Evolutionary conservation across 257 asterid species (phyloP).

Genomic region (Penstemon davidsonii): DNA sequence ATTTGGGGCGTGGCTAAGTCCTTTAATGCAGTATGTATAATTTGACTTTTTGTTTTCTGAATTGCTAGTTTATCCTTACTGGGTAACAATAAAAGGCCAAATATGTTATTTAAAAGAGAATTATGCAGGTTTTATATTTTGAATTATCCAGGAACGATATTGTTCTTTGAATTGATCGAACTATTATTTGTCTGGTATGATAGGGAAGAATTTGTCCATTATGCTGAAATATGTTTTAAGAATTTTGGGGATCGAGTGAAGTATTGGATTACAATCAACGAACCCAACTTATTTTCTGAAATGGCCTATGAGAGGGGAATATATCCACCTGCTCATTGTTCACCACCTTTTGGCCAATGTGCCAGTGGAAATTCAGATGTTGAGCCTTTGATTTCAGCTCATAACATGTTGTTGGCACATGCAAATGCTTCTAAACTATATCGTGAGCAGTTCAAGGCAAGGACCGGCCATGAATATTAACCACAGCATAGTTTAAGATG

Average conservation of each 20-base stretch:
- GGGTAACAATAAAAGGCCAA: background rate
- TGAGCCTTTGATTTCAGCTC: constrained; percentile 64
- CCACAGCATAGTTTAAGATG: background rate
- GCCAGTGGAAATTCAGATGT: constrained; percentile 65
- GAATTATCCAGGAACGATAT: background rate
- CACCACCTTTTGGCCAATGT: constrained; percentile 75
- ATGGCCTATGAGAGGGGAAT: constrained; percentile 44
- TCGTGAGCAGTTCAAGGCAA: constrained; percentile 58
- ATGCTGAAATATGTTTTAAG: constrained; percentile 59
- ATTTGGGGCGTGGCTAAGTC: constrained; percentile 76
- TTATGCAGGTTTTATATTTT: background rate
- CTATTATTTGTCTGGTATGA: background rate
- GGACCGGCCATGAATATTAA: constrained; percentile 2
- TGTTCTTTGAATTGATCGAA: background rate
- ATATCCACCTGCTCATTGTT: constrained; percentile 68
- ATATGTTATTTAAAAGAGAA: background rate
- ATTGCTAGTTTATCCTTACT: background rate
- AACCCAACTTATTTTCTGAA: constrained; percentile 53
- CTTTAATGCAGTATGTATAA: constrained; percentile 65
- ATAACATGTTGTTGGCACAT: constrained; percentile 73
- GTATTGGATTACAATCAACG: constrained; percentile 69
- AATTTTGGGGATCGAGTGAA: constrained; percentile 65
- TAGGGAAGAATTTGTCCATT: constrained; percentile 65
- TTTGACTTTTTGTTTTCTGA: background rate
- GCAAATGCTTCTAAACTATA: constrained; percentile 68